Evolutionary conservation across 192 early-diverging fungal genomes (phyloP), one percentile per base, ranked within the genome.

Genomic region (Coemansia sp.): DNA sequence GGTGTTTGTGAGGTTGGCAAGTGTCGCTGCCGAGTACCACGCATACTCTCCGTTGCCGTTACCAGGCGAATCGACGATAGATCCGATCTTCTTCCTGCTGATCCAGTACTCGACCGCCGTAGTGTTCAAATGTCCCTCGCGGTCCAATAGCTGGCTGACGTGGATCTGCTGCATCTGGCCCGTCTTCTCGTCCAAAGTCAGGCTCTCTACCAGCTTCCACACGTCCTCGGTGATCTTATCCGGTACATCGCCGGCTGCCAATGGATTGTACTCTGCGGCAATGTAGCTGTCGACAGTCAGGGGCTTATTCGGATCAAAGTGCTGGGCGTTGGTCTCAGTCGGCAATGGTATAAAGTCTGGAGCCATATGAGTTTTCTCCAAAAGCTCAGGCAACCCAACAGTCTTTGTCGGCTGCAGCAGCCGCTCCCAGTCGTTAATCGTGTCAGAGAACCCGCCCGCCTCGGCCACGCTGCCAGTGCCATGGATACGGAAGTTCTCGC

Each of bases 161-260:
- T 87, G 84, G 27, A 91, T 75, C 74, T 91, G 90, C 36, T 86
- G 86, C 90, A 91, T 90, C 67, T 91, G 90, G 1, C 90, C 90
- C 36, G 80, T 74, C 64, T 88, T 84, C 46, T 91, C 88, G 12
- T 74, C 73, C 11, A 86, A 40, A 1, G 79, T 79, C 74, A 91
- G 77, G 27, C 70, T 74, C 38, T 79, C 77, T 11, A 87, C 78
- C 70, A 89, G 54, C 3, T 47, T 31, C 65, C 70, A 77, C 57
- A 89, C 85, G 49, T 87, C 89, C 18, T 66, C 68, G 43, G 79
- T 77, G 24, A 88, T 82, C 9, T 57, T 10, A 3, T 38, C 68
- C 0, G 81, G 73, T 46, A 41, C 52, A n/a, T 76, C 71, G 49
- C 40, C 52, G 44, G 52, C 5, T 1, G 46, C 49, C 66, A 74